phyloP scores from a whole-genome alignment of 805 yeast genomes.

The Zygotorulaspora florentina region DNA sequence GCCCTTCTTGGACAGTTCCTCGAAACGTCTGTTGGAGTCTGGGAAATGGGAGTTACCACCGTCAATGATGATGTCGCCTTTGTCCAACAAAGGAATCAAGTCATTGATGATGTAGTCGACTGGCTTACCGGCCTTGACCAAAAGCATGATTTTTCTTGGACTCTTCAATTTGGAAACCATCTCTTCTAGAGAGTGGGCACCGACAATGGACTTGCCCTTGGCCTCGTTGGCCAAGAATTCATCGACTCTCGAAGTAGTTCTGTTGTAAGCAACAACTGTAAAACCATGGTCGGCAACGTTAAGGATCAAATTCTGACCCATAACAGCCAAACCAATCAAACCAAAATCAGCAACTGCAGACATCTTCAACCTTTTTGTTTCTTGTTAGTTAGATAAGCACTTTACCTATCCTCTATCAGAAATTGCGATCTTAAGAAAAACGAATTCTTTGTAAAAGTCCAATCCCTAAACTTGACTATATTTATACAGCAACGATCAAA shows the following conservation, averaged over 20 bases:
- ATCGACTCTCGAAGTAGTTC: constrained; percentile 95
- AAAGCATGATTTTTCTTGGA: constrained; percentile 91
- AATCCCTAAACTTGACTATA: too few species aligned
- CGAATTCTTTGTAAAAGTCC: too few species aligned
- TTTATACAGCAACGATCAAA: too few species aligned
- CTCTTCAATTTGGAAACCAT: constrained; percentile 83
- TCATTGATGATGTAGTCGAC: constrained; percentile 89
- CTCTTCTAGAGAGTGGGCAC: constrained; percentile 91
- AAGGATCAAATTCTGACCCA: constrained; percentile 97
- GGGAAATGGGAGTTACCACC: constrained; percentile 99
- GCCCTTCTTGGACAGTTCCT: constrained; percentile 81
- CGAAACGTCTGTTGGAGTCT: constrained; percentile 95
- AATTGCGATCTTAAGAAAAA: too few species aligned
- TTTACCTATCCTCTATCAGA: too few species aligned
- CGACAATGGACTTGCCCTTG: constrained; percentile 93
- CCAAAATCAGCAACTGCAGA: constrained; percentile 72
- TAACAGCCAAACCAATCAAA: constrained; percentile 98
- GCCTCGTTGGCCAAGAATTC: constrained; percentile 92
- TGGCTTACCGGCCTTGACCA: constrained; percentile 95
- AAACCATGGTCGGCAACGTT: constrained; percentile 98
- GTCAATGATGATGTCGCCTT: constrained; percentile 97
- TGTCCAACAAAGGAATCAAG: constrained; percentile 84
- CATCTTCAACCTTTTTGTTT: constrained; percentile 5
- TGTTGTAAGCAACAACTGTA: constrained; percentile 97
- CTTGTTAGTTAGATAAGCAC: background rate